A percentile compares a stretch with the other conserved stretches of the same genome.
phyloP scores from a whole-genome alignment of 768 basidiomycete genomes.

The Lepiota venenata region DNA sequence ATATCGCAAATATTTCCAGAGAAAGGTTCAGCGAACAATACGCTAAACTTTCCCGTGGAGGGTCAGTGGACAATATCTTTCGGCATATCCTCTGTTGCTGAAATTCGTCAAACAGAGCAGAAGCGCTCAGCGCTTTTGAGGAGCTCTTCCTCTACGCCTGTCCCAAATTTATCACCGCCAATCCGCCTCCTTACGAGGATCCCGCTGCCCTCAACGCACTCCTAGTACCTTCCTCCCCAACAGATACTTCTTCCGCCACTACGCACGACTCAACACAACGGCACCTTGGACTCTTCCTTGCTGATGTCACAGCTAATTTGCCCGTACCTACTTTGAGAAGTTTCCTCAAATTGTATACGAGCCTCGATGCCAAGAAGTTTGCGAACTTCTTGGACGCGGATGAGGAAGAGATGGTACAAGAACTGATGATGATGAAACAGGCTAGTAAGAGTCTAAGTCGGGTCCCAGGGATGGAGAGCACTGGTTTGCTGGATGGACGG shows the following conservation, averaged over 20 bases:
- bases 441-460: conserved; percentile 75
- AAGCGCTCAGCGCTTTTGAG: conserved; percentile 77
- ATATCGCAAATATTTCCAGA: conserved; percentile 88
- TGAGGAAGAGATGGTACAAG: conserved; percentile 93
- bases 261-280: conserved; percentile 75
- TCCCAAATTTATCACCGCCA: conserved; percentile 95
- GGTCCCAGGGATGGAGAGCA: conserved; percentile 49
- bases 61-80: conserved; percentile 28
- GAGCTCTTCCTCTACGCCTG: conserved; percentile 94
- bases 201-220: conserved; percentile 53
- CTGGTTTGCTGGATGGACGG: conserved; percentile 77
- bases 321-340: conserved; percentile 84
- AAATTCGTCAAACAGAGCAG: conserved; percentile 40
- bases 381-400: conserved; percentile 88
- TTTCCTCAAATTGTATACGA: conserved; percentile 94
- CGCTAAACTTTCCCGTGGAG: conserved; percentile 79
- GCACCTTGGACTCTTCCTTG: conserved; percentile 81
- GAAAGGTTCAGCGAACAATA: conserved; percentile 94
- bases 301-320: conserved; percentile 72
- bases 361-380: conserved; percentile 87
- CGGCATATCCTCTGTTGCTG: background rate
- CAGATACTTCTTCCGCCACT: conserved; percentile 30
- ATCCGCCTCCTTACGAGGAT: conserved; percentile 92
- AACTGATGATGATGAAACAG: conserved; percentile 96
- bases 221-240: conserved; percentile 32